A percentile compares a stretch with the other conserved stretches of the same genome.
Evolutionary conservation across 2,329 filamentous ascomycete species (phyloP).

Genomic region (Triangularia verruculosa): DNA sequence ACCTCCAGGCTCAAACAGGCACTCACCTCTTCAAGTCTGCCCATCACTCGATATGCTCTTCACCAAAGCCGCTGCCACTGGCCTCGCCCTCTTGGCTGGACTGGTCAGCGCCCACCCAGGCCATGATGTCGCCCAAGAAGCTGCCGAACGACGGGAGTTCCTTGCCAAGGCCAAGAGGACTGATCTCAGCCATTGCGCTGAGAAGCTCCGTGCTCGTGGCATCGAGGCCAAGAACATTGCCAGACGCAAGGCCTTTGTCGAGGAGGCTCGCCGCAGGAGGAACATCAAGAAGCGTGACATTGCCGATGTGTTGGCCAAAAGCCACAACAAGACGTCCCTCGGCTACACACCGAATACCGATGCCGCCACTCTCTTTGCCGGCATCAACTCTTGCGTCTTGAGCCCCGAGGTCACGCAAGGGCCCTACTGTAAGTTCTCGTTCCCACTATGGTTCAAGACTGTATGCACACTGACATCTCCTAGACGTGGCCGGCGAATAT

Average conservation of each 20-base stretch:
- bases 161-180: slow-evolving; percentile 33
- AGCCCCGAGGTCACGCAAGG: slow-evolving; percentile 53
- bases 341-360: slow-evolving; percentile 35
- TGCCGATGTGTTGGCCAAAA: slow-evolving; percentile 34
- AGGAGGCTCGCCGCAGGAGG: slow-evolving; percentile 34
- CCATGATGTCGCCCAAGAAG: slow-evolving; percentile 40
- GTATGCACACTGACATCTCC: not conserved
- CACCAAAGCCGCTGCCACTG: slow-evolving; percentile 24
- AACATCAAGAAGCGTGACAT: slow-evolving; percentile 37
- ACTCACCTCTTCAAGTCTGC: not conserved
- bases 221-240: slow-evolving; percentile 36
- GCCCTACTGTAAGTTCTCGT: slow-evolving; percentile 44
- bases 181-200: slow-evolving; percentile 39
- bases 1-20: not conserved
- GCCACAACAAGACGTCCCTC: slow-evolving; percentile 38
- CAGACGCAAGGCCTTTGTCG: slow-evolving; percentile 36
- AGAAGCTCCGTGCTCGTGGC: slow-evolving; percentile 39
- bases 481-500: slow-evolving; percentile 44
- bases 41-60: slow-evolving; percentile 27
- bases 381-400: slow-evolving; percentile 46
- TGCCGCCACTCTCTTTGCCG: slow-evolving; percentile 38
- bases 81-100: slow-evolving; percentile 22
- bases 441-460: not conserved
- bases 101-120: slow-evolving; percentile 39
- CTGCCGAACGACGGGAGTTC: slow-evolving; percentile 39